Base-by-base conservation (phyloP, 352 stramenopile genomes). In the Phytophthora palmivora region DNA sequence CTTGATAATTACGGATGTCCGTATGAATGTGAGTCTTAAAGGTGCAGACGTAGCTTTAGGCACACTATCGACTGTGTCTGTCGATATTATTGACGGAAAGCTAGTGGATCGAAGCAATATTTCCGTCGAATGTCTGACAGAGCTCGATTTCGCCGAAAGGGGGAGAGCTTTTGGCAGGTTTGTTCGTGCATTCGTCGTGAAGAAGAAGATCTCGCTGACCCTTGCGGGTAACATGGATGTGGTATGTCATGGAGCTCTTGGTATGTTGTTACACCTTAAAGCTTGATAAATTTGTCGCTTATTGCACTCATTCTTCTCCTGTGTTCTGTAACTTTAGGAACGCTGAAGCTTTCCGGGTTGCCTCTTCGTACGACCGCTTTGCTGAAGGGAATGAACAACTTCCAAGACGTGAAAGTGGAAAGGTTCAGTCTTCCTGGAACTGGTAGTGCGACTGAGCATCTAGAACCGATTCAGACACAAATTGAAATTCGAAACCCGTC, bases 401-500 rank as follows among this genome's bases (percentile, higher is more conserved):
- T 94, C 22, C 52, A 72, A 18, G 59, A 76, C 32, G 80, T 94
- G n/a, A 73, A 63, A 7, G 81, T 94, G 18, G 51, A 89, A 18
- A 75, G 58, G 7, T 94, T 94, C 51, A 53, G 50, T 6, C 62
- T 94, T 0, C 84, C 84, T 28, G 84, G 84, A 19, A 72, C 72
- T 54, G 70, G 67, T 9, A 67, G 52, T 10, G 37, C 72, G 3
- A 57, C 58, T 1, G 57, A 76, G 7, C 50, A 63, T 38, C 71
- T 79, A 24, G 84, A 94, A 71, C 63, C 55, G 9, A 81, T 94
- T 14, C 57, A 70, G 32, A 82, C 83, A 0, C 67, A 78, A 32
- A 89, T 94, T 57, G 70, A 79, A 45, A 78, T 94, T 21, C 74
- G 59, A 62, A 94, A 94, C 28, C 84, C 84, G 10, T 92, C 82